Evolutionary conservation across 768 basidiomycete species (phyloP), one percentile per base, ranked within the genome.

Genomic region (Podaxis pistillaris): DNA sequence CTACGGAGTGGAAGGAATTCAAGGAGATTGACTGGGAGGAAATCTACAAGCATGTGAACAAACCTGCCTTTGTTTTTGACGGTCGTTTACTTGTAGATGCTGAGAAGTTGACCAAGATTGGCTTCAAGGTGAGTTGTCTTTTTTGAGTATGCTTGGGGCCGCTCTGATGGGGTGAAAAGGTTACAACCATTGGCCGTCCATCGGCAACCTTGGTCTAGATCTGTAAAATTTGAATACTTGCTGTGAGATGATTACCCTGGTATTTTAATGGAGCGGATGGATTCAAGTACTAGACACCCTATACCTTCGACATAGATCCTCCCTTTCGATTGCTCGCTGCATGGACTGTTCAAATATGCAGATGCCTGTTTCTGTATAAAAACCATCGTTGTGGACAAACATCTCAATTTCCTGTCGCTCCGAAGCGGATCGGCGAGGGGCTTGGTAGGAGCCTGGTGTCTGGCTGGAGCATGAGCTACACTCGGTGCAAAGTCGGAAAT

Each of bases 1-100:
- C 93, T 28, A 99, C 97, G 2, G 96, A 96, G 76, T 97, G 95
- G 96, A 93, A 90, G 74, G 96, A 98, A 77, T 99, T 99, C 86
- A 84, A 84, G 71, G 84, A 89, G 41, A 91, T 99, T 66, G 88
- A 96, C 76, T 99, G 97, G 97, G 74, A 85, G 68, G 78, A 79
- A 38, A 90, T 98, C 46, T 97, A 98, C 78, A 74, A 78, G 56
- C 77, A 81, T 70, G 98, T 98, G 94, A 91, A 90, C 71, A 97
- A 98, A 82, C 97, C 97, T n/a, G 96, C 97, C 4, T 98, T 97
- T 71, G 83, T 99, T 66, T 98, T 98, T 70, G 96, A 98, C 72
- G 95, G 95, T 4, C 86, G 95, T 36, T 79, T 97, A 64, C 82
- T 98, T 70, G 82, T 98, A 49, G 91, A 98, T 71, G 86, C 85